Conservation (phyloP, 441 rosid genomes). For the Euphorbia corollata region DNA sequence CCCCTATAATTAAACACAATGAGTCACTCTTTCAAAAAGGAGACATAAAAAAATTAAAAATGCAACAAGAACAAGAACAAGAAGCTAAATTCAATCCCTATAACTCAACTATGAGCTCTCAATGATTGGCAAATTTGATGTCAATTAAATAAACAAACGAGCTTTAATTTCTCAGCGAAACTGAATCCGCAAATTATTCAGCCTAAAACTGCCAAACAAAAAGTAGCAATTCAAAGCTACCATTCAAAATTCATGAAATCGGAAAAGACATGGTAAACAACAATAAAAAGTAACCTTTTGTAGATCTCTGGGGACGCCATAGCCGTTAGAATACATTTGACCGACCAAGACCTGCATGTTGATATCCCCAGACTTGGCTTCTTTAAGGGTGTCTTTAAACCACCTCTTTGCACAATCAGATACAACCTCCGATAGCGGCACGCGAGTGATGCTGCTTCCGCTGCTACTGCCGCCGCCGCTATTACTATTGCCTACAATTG, state of each 20-base stretch:
- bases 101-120: background rate
- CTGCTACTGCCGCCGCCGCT: constrained; percentile 9
- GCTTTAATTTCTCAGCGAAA: background rate
- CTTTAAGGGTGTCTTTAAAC: constrained; percentile 86
- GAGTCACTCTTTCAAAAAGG: background rate
- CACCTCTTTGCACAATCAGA: constrained; percentile 82
- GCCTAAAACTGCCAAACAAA: background rate
- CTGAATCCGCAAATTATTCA: background rate
- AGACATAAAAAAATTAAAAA: constrained; percentile 1
- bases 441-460: constrained; percentile 22
- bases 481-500: constrained; percentile 14
- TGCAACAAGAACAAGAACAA: background rate
- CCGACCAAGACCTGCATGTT: constrained; percentile 77
- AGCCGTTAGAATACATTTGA: constrained; percentile 91
- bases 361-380: constrained; percentile 79
- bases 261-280: background rate
- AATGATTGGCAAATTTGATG: background rate
- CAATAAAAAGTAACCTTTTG: constrained; percentile 38
- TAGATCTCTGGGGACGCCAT: constrained; percentile 58
- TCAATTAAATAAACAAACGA: background rate
- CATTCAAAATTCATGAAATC: background rate
- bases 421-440: constrained; percentile 73
- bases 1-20: constrained; percentile 38
- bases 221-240: background rate
- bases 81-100: too few species aligned